Percentiles rank a stretch among this genome's conserved stretches.
Conservation (phyloP, 2,329 filamentous ascomycete genomes). For the Alternaria viburni region DNA sequence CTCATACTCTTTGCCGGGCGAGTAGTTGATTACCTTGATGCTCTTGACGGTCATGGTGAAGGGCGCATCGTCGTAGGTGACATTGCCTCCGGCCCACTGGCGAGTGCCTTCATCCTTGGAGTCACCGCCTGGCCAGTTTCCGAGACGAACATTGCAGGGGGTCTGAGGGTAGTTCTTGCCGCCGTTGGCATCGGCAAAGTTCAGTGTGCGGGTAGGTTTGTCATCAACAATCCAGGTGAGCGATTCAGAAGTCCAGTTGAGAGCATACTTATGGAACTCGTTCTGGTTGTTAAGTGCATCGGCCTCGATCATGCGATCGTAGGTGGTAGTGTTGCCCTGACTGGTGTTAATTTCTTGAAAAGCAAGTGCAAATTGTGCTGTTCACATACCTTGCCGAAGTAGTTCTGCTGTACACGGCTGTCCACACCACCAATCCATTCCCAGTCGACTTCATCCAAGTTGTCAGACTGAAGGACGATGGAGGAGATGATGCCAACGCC, state of each 20-base stretch:
- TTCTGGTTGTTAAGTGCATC: constrained; percentile 62
- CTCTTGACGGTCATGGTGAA: constrained; percentile 60
- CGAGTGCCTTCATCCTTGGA: constrained; percentile 63
- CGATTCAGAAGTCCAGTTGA: constrained; percentile 71
- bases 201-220: constrained; percentile 67
- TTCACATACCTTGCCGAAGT: constrained; percentile 67
- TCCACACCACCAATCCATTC: constrained; percentile 76
- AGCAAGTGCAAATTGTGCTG: constrained; percentile 23
- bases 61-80: constrained; percentile 55
- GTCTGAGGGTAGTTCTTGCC: constrained; percentile 75
- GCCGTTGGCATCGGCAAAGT: constrained; percentile 62
- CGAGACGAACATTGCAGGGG: constrained; percentile 65
- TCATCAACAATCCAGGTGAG: constrained; percentile 76
- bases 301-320: constrained; percentile 71
- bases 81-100: constrained; percentile 69
- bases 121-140: constrained; percentile 58
- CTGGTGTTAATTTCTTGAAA: not conserved
- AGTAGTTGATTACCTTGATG: constrained; percentile 60
- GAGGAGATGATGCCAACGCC: constrained; percentile 80
- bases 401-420: constrained; percentile 72
- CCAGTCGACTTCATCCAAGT: constrained; percentile 88
- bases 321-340: constrained; percentile 73
- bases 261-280: constrained; percentile 72
- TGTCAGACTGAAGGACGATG: constrained; percentile 82
- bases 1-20: constrained; percentile 58